phyloP scores from a whole-genome alignment of 2,329 filamentous ascomycete species.

The Penicillium sp. region DNA sequence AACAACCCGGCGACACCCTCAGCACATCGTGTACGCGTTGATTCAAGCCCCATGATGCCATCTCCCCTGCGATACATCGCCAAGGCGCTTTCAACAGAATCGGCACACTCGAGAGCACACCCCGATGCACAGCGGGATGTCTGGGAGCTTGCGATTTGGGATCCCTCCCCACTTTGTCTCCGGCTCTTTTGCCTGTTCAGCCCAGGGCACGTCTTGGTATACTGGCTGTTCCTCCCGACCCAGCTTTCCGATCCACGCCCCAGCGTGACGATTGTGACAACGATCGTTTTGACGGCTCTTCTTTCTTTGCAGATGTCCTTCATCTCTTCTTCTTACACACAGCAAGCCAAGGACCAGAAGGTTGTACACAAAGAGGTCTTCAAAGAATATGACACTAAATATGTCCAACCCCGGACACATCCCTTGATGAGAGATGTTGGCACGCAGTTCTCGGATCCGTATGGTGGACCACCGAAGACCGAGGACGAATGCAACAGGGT shows the following conservation, averaged over 20 bases:
- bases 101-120: conserved; percentile 78
- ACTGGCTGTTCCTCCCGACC: conserved; percentile 83
- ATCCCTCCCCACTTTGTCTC: conserved; percentile 80
- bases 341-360: conserved; percentile 79
- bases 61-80: conserved; percentile 76
- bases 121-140: conserved; percentile 75
- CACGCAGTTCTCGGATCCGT: conserved; percentile 65
- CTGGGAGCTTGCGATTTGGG: conserved; percentile 93
- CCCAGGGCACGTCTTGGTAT: conserved; percentile 86
- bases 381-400: conserved; percentile 94
- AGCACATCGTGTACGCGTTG: conserved; percentile 81
- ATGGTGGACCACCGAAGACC: conserved; percentile 37
- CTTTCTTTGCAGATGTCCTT: conserved; percentile 75
- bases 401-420: conserved; percentile 85
- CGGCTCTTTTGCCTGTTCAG: conserved; percentile 87
- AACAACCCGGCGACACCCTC: conserved; percentile 74
- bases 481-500: conserved; percentile 53
- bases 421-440: conserved; percentile 74
- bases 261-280: conserved; percentile 80
- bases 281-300: conserved; percentile 70
- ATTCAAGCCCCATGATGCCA: conserved; percentile 73
- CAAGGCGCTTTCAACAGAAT: conserved; percentile 63
- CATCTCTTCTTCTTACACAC: conserved; percentile 70
- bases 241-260: conserved; percentile 72
- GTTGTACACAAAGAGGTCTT: conserved; percentile 89